These are phyloP conservation scores for Dalbergia cultrata DNA, from an alignment of 306 rosid genomes.

Conservation along the genomic window DNA sequence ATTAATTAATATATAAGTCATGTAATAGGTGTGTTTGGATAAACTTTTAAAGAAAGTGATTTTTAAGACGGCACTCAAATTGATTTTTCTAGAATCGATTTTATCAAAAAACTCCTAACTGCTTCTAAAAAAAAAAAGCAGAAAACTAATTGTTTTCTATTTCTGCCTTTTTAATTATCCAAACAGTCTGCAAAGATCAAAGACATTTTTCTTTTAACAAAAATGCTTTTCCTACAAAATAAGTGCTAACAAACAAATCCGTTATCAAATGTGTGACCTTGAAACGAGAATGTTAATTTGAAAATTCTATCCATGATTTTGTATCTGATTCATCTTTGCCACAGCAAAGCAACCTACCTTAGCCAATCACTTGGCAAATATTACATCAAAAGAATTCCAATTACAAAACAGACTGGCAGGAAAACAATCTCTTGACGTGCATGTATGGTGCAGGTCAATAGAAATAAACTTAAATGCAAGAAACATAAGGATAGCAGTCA, in stretches of 20 bases:
- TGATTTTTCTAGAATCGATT: too few relatives aligned
- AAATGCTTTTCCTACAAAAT: too few relatives aligned
- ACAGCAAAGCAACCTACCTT: conserved; percentile 18
- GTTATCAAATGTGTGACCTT: conserved; percentile 24
- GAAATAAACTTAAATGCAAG: conserved; percentile 8
- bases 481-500: conserved; percentile 4
- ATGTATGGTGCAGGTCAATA: neutral
- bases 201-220: too few relatives aligned
- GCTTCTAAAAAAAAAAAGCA: too few relatives aligned
- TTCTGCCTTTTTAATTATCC: too few relatives aligned
- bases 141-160: too few relatives aligned
- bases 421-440: conserved; percentile 9
- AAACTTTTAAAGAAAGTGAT: neutral
- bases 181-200: too few relatives aligned
- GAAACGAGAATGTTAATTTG: conserved; percentile 7
- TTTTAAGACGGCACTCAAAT: too few relatives aligned
- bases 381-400: neutral
- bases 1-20: conserved; percentile 10
- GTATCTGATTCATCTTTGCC: neutral
- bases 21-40: too few relatives aligned
- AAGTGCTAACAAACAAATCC: neutral
- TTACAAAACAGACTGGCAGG: conserved; percentile 24
- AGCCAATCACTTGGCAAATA: conserved; percentile 33
- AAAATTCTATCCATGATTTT: conserved; percentile 28
- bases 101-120: too few relatives aligned